Evolutionary conservation across 441 rosid genomes (phyloP).

Genomic region (Hura crepitans): DNA sequence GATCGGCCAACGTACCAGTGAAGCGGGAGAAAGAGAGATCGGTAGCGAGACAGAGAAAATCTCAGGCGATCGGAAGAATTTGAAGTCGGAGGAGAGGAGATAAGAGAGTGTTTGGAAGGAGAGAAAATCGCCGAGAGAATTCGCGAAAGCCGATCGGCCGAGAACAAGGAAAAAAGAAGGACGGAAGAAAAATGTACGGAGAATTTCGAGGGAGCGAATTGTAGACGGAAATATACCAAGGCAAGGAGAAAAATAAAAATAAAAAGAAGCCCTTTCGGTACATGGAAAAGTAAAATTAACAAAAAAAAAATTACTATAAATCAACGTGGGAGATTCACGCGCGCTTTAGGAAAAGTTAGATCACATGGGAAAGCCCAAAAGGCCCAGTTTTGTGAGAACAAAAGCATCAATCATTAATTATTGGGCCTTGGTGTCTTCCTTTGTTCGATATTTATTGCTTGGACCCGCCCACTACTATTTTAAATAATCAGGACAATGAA

Average conservation of each 20-base stretch:
- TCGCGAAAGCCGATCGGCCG: conserved; percentile 45
- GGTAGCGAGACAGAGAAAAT: conserved; percentile 4
- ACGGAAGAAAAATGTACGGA: background rate
- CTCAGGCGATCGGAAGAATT: conserved; percentile 40
- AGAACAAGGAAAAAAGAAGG: conserved; percentile 15
- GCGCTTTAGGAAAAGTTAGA: background rate
- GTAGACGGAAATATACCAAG: conserved; percentile 14
- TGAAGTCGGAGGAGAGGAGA: conserved; percentile 24
- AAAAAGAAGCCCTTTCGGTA: conserved; percentile 23
- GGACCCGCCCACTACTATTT: no score
- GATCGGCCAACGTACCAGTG: conserved; percentile 58
- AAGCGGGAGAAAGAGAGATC: conserved; percentile 31
- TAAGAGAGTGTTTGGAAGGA: conserved; percentile 33
- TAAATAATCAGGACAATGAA: no score
- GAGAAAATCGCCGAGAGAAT: conserved; percentile 45
- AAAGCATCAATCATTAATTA: no score
- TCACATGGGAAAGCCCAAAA: background rate
- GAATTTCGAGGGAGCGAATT: conserved; percentile 27
- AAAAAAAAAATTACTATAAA: background rate
- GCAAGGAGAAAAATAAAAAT: conserved; percentile 31
- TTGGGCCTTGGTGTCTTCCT: background rate
- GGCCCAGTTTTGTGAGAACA: background rate
- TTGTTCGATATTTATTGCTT: background rate
- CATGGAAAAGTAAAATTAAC: background rate
- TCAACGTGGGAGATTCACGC: conserved; percentile 5